Base-by-base conservation (phyloP, 495 filamentous ascomycete genomes). In the Recurvomyces mirabilis region DNA sequence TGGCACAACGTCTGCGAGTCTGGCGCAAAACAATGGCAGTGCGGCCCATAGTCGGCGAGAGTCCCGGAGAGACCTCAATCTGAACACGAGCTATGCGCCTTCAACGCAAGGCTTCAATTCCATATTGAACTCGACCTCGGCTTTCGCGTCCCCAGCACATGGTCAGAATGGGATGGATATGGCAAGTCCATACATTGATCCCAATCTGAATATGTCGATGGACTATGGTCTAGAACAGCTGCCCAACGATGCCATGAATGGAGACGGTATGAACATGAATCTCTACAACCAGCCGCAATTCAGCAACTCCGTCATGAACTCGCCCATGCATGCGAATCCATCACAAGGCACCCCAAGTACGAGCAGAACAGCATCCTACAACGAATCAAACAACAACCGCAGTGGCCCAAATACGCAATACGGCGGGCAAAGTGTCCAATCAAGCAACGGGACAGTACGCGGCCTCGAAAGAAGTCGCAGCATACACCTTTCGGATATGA, bases 131-230 rank as follows among this genome's bases (percentile, higher is more conserved):
- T 43, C 61, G n/a, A 45, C 42, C 14, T 59, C 59, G 9, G 38
- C 59, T 10, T 66, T 58, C 46, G 46, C 52, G 36, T 61, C 61
- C 12, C 58, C 61, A 1, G 33, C 60, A 21, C 55, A 64, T 41
- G 41, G 47, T 4, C 53, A 41, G 29, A 23, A 31, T 11, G 46
- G 46, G 9, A 14, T 64, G 28, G 61, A 64, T 33, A 34, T 61
- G 41, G 56, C 53, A 19, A 61, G 49, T 39, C 60, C 58, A 13
- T 64, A 60, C 42, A 19, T 54, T 11, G 47, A 53, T 22, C 20
- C 34, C 18, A 25, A 14, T 22, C 33, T 60, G 12, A 23, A 47
- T 13, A 62, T 66, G 55, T 37, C 53, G 12, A 45, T 65, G 43
- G 60, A 60, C 23, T 54, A 57, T 31, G 46, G 37, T 9, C 37